Evolutionary conservation across 441 rosid species (phyloP), one percentile per base, ranked within the genome.

Genomic region (Erysimum cheiri): DNA sequence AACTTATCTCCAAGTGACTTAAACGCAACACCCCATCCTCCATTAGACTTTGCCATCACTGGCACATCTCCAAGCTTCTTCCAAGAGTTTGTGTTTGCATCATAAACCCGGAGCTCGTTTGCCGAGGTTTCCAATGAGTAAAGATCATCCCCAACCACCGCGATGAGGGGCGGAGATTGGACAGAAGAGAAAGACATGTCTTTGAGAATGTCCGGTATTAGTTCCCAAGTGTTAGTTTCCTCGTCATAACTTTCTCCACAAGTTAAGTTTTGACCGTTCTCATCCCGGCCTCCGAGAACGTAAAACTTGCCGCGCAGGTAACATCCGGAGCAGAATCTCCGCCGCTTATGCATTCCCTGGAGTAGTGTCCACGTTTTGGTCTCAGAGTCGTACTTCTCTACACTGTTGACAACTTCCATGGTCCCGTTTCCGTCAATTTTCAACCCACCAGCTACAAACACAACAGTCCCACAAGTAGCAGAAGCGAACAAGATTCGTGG

Each of bases 21-120:
- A 82, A 93, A 93, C 4, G 98, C 98, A 13, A 93, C 89, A 0
- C 96, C 97, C 98, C 97, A 93, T 60, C 98, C 98, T 72, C 70
- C 77, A 64, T 73, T 77, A 56, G 82, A 75, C 77, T 83, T 91
- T 3, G 97, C 97, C 60, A 91, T 76, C 43, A 93, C 93, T 0
- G 98, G 98, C 8, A 87, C 97, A 6, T 61, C 69, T 50, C 97
- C 98, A 41, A 91, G 67, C 32, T 80, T 86, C 79, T 80, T 91
- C 98, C 98, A 91, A 36, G 53, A 33, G 60, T 71, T 77, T 66
- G 60, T 33, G 14, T 61, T 77, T 47, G 53, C 52, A 31, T 71
- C 67, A 17, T 77, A 77, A 46, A 77, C 69, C 2, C 65, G 47
- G 37, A 93, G 84, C 77, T 87, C 87, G 4, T 93, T 91, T 0